Base-by-base conservation (phyloP, 2,329 filamentous ascomycete genomes). In the Biscogniauxia marginata region DNA sequence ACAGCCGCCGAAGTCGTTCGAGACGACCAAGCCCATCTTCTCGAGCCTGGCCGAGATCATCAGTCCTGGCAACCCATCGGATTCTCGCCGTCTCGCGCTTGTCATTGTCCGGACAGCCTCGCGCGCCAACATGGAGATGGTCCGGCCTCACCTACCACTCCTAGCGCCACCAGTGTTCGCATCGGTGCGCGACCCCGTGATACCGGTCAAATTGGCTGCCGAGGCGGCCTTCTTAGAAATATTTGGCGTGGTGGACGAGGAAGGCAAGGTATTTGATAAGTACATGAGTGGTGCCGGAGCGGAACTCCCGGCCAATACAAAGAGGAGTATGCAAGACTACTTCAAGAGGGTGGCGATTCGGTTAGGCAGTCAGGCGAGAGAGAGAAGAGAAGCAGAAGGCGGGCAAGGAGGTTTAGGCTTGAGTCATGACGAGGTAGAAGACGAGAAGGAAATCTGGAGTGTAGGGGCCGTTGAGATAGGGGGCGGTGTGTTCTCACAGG, bases 401-500 rank as follows among this genome's bases (percentile, higher is more conserved):
- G 95, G 93, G 7, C 84, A 88, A 56, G 93, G 93, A 48, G 91
- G 92, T 0, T 71, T 98, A 50, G 93, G 93, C 0, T 73, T 99
- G 66, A 90, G 88, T 30, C 92, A 90, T 69, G 95, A 99, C 73
- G 95, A 99, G 77, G 78, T 86, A 25, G 95, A 99, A 70, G 95
- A 99, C 75, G 91, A 97, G 78, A 88, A 85, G 74, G 95, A 99
- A 78, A 87, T 99, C 60, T 96, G 92, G 93, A 95, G 90, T 71
- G 89, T 99, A 50, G 95, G 95, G 5, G 93, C 89, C 74, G 86
- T 96, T 50, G 93, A 98, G 71, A 76, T 93, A 11, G 78, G 77
- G 48, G 88, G 84, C 7, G 89, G 91, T 56, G 71, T 77, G 6
- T 81, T 82, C 69, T 71, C 74, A 47, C 76, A 76, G 58, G 70